phyloP scores from a whole-genome alignment of 257 asterid species.

The Nicotiana knightiana region DNA sequence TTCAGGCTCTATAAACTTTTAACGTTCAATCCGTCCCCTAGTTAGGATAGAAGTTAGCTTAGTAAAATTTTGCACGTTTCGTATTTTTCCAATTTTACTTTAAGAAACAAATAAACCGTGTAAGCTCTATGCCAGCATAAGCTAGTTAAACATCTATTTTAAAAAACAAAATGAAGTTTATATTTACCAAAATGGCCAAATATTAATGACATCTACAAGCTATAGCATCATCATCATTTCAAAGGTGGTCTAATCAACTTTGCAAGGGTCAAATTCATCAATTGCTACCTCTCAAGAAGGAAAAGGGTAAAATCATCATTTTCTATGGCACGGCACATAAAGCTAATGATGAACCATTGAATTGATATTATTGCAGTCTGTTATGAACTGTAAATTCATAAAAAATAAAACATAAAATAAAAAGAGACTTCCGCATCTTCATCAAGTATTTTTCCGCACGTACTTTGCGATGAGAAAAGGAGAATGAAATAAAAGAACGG shows the following conservation, averaged over 20 bases:
- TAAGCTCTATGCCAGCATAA: not conserved
- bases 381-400: not conserved
- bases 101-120: not conserved
- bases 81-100: not conserved
- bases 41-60: too few relatives aligned
- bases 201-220: not conserved
- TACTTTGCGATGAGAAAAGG: not conserved
- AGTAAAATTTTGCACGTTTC: not conserved
- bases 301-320: not conserved
- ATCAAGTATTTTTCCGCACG: not conserved
- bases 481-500: not conserved
- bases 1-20: not conserved
- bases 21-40: not conserved
- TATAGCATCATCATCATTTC: not conserved
- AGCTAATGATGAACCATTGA: not conserved
- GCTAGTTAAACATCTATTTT: not conserved
- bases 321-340: not conserved
- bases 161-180: not conserved
- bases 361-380: not conserved
- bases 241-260: not conserved
- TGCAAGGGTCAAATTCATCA: too few relatives aligned
- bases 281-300: not conserved
- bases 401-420: too few relatives aligned
- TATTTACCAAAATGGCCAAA: not conserved
- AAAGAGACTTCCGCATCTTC: not conserved